Evolutionary conservation across 2,329 filamentous ascomycete species (phyloP), one percentile per base, ranked within the genome.

Genomic region (Xylaria sp.): DNA sequence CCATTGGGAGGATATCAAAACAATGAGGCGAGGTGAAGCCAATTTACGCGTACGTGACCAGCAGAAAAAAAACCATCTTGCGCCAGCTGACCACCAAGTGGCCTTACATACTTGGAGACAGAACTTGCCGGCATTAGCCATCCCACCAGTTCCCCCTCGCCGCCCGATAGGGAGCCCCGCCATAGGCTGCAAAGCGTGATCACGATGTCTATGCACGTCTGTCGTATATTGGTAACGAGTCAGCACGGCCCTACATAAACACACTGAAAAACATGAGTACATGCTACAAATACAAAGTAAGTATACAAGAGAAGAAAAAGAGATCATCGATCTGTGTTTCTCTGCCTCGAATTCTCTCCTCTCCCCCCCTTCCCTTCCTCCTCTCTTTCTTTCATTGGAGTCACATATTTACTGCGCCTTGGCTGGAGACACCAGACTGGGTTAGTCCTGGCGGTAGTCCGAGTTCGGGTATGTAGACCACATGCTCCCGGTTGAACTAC

Each of bases 61-160:
- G 11, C n/a, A 11, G 21, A 11, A 42, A 19, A 47, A 27, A 27
- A 27, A 50, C 24, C n/a, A 24, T 24, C n/a, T 5, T 21, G 19
- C 14, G 58, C 47, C 47, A 61, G 45, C 45, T 51, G 45, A 30
- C 32, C 17, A 24, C 50, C 9, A 54, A 61, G 59, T 54, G 59
- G 32, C 32, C 27, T 48, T 27, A 4, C 24, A 27, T 27, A 42
- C 5, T 42, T 14, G 14, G 39, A 17, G 14, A 17, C 39, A 42
- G 11, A 65, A 61, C 36, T 17, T 17, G 42, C 45, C 27, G 17
- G 9, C 8, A 39, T 32, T 54, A 60, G 34, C 63, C 32, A 45
- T 63, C 59, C 55, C 59, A 55, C 55, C 65, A 21, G 60, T 67
- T 67, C 45, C 53, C 45, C 47, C 34, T 42, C 27, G 53, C 54